These are phyloP conservation scores for Podosphaera leucotricha DNA, from an alignment of 2,329 filamentous ascomycete species.

Conservation along the genomic window DNA sequence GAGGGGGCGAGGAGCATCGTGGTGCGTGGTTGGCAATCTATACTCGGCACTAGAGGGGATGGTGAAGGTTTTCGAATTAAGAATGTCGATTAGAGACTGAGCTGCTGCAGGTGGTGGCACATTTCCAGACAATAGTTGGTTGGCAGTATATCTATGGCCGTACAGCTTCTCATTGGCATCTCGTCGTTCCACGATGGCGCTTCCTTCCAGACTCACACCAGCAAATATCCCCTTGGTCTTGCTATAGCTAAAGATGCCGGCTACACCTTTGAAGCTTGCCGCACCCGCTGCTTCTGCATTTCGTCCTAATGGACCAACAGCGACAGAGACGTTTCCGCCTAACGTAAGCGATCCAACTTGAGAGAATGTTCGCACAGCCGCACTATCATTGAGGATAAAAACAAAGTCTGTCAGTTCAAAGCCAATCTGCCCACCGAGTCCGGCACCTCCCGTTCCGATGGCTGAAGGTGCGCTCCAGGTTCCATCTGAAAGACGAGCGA, in stretches of 20 bases:
- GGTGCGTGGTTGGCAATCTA: constrained; percentile 54
- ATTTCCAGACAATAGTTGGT: constrained; percentile 56
- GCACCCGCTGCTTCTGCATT: constrained; percentile 93
- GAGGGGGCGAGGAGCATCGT: constrained; percentile 78
- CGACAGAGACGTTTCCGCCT: constrained; percentile 88
- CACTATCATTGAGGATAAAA: constrained; percentile 86
- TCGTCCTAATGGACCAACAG: constrained; percentile 76
- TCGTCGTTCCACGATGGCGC: constrained; percentile 75
- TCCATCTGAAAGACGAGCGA: constrained; percentile 55
- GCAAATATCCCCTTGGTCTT: constrained; percentile 97
- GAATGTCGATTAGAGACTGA: constrained; percentile 58
- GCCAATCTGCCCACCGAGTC: constrained; percentile 67
- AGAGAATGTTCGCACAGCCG: constrained; percentile 79
- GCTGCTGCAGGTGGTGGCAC: constrained; percentile 61
- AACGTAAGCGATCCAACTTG: constrained; percentile 79
- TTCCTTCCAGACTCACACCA: constrained; percentile 82
- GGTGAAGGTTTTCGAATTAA: constrained; percentile 68
- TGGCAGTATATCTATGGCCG: constrained; percentile 55
- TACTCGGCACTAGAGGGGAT: constrained; percentile 24
- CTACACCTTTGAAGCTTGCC: constrained; percentile 69
- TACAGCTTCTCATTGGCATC: constrained; percentile 97
- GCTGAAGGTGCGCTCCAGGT: constrained; percentile 63
- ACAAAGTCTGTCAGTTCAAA: constrained; percentile 87
- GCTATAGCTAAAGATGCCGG: constrained; percentile 87
- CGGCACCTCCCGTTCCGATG: constrained; percentile 58